These are phyloP conservation scores for Crithidia bombi DNA, from an alignment of 208 protist species.

Conservation along the genomic window DNA sequence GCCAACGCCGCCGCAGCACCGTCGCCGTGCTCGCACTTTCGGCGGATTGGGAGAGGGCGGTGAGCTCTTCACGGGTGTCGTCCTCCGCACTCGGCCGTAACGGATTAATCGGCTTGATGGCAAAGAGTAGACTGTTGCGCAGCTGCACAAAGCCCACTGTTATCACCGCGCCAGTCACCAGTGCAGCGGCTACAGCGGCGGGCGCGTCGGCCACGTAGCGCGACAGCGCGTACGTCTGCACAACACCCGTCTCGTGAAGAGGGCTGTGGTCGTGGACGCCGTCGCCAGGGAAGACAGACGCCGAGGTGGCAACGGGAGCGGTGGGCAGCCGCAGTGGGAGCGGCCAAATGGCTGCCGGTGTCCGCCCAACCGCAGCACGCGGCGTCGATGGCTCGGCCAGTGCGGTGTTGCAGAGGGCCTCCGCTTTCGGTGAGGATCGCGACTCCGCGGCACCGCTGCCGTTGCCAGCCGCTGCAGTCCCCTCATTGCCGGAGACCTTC, in stretches of 20 bases:
- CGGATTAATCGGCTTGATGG: conserved; percentile 70
- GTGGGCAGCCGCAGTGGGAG: conserved; percentile 7
- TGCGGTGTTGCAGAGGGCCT: no score
- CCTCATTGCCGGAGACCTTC: no score
- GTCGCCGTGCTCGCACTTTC: conserved; percentile 68
- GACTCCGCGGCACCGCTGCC: no score
- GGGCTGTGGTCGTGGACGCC: not conserved
- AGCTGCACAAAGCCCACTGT: conserved; percentile 75
- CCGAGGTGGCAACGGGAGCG: not conserved
- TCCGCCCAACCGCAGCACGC: not conserved
- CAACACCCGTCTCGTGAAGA: not conserved
- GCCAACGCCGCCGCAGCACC: conserved; percentile 77
- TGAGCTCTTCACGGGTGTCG: conserved; percentile 26
- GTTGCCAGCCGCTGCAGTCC: no score
- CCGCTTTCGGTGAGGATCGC: not conserved
- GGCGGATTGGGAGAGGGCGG: conserved; percentile 40
- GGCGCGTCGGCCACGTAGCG: not conserved
- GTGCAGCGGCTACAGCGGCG: not conserved
- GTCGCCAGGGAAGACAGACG: not conserved
- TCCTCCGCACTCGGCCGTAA: conserved; percentile 34
- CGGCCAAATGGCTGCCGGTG: not conserved
- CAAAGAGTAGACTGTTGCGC: conserved; percentile 74
- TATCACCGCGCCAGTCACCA: conserved; percentile 12
- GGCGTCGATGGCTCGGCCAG: no score
- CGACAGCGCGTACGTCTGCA: not conserved